Conservation (phyloP, 23 red algal genomes). For the Cyanidioschyzon merolae region DNA sequence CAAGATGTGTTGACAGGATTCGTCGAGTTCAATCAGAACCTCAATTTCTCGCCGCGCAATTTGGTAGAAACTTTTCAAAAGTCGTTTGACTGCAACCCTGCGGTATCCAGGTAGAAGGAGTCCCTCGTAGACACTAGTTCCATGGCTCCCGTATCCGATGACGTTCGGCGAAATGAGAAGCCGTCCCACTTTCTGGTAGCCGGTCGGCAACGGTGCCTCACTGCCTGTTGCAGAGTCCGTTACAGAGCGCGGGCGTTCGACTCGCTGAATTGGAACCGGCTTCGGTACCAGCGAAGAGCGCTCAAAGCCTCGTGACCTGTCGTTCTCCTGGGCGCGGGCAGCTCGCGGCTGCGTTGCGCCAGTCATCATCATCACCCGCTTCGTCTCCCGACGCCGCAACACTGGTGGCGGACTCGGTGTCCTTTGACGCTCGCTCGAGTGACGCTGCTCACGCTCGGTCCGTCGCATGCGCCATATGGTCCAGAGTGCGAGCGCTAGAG, state of each 20-base stretch:
- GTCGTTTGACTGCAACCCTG: constrained; percentile 79
- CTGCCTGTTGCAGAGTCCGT: constrained; percentile 1
- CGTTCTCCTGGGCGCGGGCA: no score
- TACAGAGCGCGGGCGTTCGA: neutral
- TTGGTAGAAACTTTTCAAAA: constrained; percentile 72
- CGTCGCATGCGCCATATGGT: neutral
- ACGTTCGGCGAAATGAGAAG: constrained; percentile 51
- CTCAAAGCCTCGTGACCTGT: no score
- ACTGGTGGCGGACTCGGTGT: no score
- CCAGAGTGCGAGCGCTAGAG: neutral
- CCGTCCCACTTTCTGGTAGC: constrained; percentile 28
- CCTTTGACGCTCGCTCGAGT: no score
- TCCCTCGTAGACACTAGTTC: constrained; percentile 86
- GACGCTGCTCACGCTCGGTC: neutral
- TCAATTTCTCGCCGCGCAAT: constrained; percentile 80
- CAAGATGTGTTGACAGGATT: constrained; percentile 70
- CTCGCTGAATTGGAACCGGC: neutral
- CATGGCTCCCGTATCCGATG: constrained; percentile 67
- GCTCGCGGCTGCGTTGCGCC: no score
- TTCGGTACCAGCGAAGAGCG: no score
- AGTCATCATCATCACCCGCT: no score
- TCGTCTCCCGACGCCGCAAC: no score
- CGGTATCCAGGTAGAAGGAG: constrained; percentile 60
- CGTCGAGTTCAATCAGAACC: constrained; percentile 78
- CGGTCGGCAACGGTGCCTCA: neutral